phyloP scores from a whole-genome alignment of 1,139 yeast genomes.

The Pichia sp. region DNA sequence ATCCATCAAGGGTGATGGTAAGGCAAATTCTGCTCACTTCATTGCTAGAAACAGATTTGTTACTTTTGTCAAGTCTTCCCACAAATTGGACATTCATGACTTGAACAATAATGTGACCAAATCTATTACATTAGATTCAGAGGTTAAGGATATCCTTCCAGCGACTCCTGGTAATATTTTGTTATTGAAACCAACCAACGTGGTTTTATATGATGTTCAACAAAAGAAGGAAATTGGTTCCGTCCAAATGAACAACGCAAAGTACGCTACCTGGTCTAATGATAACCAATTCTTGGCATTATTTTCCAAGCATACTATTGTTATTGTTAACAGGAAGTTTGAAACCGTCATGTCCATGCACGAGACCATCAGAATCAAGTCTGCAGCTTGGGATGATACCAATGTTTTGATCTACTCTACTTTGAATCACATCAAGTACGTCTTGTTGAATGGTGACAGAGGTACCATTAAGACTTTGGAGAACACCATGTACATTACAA shows the following conservation, averaged over 20 bases:
- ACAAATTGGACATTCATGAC: slow-evolving; percentile 74
- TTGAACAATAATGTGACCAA: slow-evolving; percentile 77
- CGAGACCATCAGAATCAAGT: slow-evolving; percentile 93
- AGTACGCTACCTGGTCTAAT: slow-evolving; percentile 82
- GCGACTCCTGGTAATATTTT: slow-evolving; percentile 84
- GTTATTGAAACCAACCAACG: slow-evolving; percentile 63
- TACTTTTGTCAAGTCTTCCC: slow-evolving; percentile 58
- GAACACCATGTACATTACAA: slow-evolving; percentile 79
- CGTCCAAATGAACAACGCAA: slow-evolving; percentile 68
- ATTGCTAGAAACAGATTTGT: slow-evolving; percentile 94
- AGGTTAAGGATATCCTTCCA: slow-evolving; percentile 63
- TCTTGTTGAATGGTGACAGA: slow-evolving; percentile 85
- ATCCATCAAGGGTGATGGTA: slow-evolving; percentile 67
- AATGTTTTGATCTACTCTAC: slow-evolving; percentile 92
- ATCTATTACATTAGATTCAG: slow-evolving; percentile 65
- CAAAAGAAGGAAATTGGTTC: slow-evolving; percentile 77
- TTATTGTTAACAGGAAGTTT: slow-evolving; percentile 74
- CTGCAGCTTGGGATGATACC: slow-evolving; percentile 97
- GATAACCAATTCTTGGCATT: slow-evolving; percentile 88
- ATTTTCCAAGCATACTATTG: slow-evolving; percentile 86
- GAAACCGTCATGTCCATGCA: slow-evolving; percentile 81
- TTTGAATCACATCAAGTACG: slow-evolving; percentile 90
- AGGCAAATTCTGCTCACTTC: slow-evolving; percentile 80
- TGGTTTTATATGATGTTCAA: slow-evolving; percentile 84
- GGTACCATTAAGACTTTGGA: slow-evolving; percentile 93